phyloP scores from a whole-genome alignment of 2,329 filamentous ascomycete genomes.

The Botryosphaeria dothidea region DNA sequence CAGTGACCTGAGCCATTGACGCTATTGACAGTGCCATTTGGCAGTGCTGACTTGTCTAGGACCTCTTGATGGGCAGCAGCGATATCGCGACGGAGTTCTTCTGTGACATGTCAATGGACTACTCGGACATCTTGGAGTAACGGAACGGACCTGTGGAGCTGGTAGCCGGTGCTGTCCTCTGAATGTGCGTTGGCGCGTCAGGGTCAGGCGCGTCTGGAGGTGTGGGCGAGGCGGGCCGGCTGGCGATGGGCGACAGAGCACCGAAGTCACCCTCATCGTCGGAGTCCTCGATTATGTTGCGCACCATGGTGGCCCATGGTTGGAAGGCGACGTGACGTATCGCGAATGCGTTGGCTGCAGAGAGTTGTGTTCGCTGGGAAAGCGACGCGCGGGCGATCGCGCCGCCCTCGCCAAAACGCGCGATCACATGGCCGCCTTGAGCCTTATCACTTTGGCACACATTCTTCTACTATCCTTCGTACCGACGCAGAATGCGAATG shows the following conservation, averaged over 20 bases:
- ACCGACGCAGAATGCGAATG: no score
- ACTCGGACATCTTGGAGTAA: neutral
- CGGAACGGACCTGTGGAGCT: constrained; percentile 30
- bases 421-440: neutral
- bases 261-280: constrained; percentile 39
- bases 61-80: constrained; percentile 12
- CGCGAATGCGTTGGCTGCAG: neutral
- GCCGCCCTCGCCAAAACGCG: neutral
- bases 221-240: constrained; percentile 7
- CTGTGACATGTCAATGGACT: neutral
- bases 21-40: neutral
- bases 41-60: neutral
- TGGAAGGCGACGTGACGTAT: neutral
- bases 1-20: neutral
- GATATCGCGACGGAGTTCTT: neutral
- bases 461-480: no score
- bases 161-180: constrained; percentile 23
- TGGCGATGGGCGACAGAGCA: constrained; percentile 19
- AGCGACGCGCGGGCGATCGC: neutral
- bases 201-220: constrained; percentile 13
- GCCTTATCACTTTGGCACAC: no score
- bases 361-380: neutral
- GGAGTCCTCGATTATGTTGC: constrained; percentile 36
- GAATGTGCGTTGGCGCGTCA: constrained; percentile 23
- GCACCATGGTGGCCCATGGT: constrained; percentile 14